These are phyloP conservation scores for Fusarium palustre DNA, from an alignment of 2,329 filamentous ascomycete species.

Conservation along the genomic window DNA sequence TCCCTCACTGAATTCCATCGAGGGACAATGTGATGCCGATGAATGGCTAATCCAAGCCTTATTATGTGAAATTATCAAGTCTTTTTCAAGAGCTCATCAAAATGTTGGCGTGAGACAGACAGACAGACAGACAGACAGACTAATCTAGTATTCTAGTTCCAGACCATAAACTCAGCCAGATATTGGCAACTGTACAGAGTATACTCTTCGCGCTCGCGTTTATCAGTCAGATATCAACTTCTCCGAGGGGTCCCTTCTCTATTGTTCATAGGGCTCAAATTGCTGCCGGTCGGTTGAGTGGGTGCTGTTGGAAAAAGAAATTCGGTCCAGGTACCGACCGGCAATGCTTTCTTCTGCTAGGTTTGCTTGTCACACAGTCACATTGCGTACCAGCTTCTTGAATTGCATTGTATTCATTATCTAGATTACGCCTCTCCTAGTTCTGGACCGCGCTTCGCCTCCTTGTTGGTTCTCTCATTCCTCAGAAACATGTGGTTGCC, in stretches of 20 bases:
- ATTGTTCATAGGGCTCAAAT: neutral
- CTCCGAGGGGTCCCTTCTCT: neutral
- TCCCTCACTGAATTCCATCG: conserved; percentile 7
- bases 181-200: conserved; percentile 19
- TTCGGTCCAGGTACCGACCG: conserved; percentile 35
- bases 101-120: conserved; percentile 19
- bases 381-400: neutral
- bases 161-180: conserved; percentile 19
- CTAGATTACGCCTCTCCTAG: conserved; percentile 12
- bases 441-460: conserved; percentile 19
- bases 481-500: conserved; percentile 29
- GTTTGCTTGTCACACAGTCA: neutral
- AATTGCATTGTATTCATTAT: conserved; percentile 2
- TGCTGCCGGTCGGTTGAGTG: neutral
- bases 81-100: neutral
- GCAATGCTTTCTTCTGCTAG: neutral
- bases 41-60: neutral
- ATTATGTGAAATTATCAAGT: conserved; percentile 4
- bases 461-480: conserved; percentile 28
- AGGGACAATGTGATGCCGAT: neutral
- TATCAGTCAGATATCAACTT: neutral
- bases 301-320: neutral
- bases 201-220: neutral
- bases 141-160: neutral
- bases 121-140: too few species aligned